Evolutionary conservation across 257 asterid genomes (phyloP), one percentile per base, ranked within the genome.

Genomic region (Echium plantagineum): DNA sequence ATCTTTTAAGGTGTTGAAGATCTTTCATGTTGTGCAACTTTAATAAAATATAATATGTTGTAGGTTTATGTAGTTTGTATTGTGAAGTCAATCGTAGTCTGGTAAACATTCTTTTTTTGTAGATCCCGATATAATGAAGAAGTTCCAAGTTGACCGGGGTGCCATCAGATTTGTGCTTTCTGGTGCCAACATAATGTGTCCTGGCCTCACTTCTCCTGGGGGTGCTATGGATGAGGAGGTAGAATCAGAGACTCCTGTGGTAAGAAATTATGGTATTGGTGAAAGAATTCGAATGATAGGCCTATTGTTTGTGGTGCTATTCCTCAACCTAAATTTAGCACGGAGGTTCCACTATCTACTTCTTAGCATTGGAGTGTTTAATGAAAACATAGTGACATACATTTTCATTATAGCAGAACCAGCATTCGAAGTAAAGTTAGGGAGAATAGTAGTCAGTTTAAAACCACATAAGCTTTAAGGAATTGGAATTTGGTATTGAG

Each of bases 181-280:
- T 67, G 99, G 99, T 74, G 99, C 99, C 71, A 93, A 93, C 80
- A 89, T 93, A 74, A 93, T 93, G 99, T 93, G 99, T 68, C 99
- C 99, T 3, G 99, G 99, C 31, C 96, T 93, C 55, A 93, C 99
- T 15, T 93, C 99, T 71, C 91, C 95, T 56, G 99, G 99, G 32
- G 99, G 99, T 71, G 95, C 72, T 52, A 74, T 93, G 83, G 99
- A 93, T 63, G 86, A 83, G 17, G 87, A 84, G 71, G 97, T 86
- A 26, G 94, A 67, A 65, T 84, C 94, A 20, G 99, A 93, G 68
- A 72, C 95, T 59, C 97, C 99, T 8, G 97, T 93, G 63, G 99
- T 93, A 85, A 56, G 28, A 9, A 56, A 24, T 12, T 56, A 4
- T 56, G 60, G 21, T 53, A 53, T n/a, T 19, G 20, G 7, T 56